phyloP scores from a whole-genome alignment of 306 rosid genomes.

The Malus fusca region DNA sequence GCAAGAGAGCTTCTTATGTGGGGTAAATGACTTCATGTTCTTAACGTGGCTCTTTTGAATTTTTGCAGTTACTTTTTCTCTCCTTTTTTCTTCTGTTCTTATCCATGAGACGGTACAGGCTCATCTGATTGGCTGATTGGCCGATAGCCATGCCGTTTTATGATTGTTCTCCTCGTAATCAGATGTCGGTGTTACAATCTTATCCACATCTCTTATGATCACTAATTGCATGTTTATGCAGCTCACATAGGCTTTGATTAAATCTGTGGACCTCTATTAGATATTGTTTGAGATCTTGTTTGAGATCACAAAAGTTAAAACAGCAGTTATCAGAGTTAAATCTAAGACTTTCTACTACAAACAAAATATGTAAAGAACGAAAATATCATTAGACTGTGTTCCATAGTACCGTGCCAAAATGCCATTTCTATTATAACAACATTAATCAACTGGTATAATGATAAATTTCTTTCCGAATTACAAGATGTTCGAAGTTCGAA shows the following conservation, averaged over 20 bases:
- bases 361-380: no score
- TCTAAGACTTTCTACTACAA: no score
- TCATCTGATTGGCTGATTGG: not conserved
- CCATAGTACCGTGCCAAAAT: no score
- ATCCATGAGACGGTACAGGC: not conserved
- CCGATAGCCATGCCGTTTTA: not conserved
- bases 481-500: no score
- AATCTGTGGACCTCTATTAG: not conserved
- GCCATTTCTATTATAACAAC: no score
- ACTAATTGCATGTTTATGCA: not conserved
- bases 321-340: no score
- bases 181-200: not conserved
- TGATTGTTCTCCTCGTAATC: not conserved
- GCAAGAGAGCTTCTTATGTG: not conserved
- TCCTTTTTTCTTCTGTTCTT: not conserved
- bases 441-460: no score
- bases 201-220: constrained; percentile 6
- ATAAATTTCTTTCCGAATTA: no score
- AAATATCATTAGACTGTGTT: no score
- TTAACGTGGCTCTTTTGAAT: constrained; percentile 7
- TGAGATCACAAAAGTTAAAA: no score
- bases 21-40: constrained; percentile 1
- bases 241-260: not conserved
- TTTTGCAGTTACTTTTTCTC: not conserved
- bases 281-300: no score